These are phyloP conservation scores for Colletotrichum sansevieriae DNA, from an alignment of 2,329 filamentous ascomycete genomes.

Conservation along the genomic window DNA sequence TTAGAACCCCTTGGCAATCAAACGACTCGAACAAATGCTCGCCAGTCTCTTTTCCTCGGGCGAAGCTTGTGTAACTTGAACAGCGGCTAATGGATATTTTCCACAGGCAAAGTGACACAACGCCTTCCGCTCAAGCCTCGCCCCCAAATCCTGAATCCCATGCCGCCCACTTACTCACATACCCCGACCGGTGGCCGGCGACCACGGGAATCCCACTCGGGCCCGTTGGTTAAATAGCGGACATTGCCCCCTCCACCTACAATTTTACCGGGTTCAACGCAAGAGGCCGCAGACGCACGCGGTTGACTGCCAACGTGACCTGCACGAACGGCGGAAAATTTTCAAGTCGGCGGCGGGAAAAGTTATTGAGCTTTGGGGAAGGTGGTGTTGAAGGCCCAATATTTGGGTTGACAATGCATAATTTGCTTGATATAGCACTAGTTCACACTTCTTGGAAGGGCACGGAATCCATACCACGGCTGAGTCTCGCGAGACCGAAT, in stretches of 20 bases:
- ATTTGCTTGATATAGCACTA: not conserved
- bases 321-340: constrained; percentile 7
- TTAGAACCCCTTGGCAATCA: constrained; percentile 30
- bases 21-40: not conserved
- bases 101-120: not conserved
- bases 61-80: not conserved
- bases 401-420: not conserved
- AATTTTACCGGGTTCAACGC: too few species aligned
- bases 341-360: not conserved
- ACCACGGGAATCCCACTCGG: constrained; percentile 8
- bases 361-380: not conserved
- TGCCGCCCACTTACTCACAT: too few species aligned
- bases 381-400: constrained; percentile 5
- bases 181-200: not conserved
- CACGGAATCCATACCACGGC: too few species aligned
- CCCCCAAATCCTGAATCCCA: not conserved
- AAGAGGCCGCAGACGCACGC: not conserved
- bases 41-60: constrained; percentile 1
- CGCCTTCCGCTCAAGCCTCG: not conserved
- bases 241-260: too few species aligned
- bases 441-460: not conserved
- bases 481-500: too few species aligned
- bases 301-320: constrained; percentile 6
- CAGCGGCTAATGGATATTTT: not conserved
- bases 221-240: not conserved